Base-by-base conservation (phyloP, 306 rosid genomes). In the Vigna reflexopilosa region DNA sequence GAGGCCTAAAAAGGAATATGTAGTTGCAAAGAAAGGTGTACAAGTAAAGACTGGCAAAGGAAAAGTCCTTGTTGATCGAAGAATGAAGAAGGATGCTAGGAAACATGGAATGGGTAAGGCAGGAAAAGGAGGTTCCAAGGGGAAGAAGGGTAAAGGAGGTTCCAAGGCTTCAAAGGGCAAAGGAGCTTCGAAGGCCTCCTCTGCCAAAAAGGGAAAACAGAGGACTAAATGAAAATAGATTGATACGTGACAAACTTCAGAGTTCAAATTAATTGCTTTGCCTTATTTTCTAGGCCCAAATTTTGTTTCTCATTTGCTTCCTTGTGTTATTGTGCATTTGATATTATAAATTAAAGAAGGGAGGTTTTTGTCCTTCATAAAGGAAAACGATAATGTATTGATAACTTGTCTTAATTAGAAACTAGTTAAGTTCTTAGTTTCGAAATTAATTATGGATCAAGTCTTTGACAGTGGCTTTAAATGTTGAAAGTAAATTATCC, bases 1-100 rank as follows among this genome's bases (percentile, higher is more conserved):
- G 68, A 92, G 84, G 85, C 94, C 98, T 72, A 22, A 88, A 77
- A 95, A 87, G 87, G 99, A 95, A 76, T 85, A 82, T 70, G 99
- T 93, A 62, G 99, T 95, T 68, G 99, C 99, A 24, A 95, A 95
- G 91, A 95, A 95, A 83, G 99, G 99, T 40, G 98, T 95, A 13
- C 98, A 95, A 73, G 98, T 95, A 34, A 86, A 8, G 86, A 15
- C 84, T 72, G 97, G 93, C 45, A 85, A 82, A 85, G 98, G 97
- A 34, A 93, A 93, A 78, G 87, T 86, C 45, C 88, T 90, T 4
- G 97, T 93, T 61, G 97, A 93, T 85, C 80, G 87, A 9, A 82
- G 98, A 51, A 93, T 93, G 98, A 93, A 93, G 89, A 93, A 88
- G 85, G 97, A 91, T 78, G 80, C 83, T 5, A 87, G 98, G 78